Percentiles rank a stretch among this genome's conserved stretches.
phyloP scores from a whole-genome alignment of 2,329 filamentous ascomycete species.

The Sclerotinia borealis region DNA sequence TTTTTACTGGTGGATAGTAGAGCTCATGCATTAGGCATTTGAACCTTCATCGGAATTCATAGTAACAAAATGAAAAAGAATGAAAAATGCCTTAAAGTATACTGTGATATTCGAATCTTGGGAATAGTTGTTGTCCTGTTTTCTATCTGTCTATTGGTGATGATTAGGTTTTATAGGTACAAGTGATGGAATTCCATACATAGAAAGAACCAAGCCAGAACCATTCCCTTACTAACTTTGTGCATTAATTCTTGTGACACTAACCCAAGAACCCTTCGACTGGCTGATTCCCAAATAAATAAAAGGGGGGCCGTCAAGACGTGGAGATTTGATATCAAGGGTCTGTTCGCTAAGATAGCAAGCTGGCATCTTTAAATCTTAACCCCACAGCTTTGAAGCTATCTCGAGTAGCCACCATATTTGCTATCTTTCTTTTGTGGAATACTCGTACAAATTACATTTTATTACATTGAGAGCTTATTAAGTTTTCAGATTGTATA shows the following conservation, averaged over 20 bases:
- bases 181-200: too few relatives aligned
- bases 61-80: background rate
- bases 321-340: background rate
- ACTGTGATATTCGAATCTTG: background rate
- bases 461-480: background rate
- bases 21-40: conserved; percentile 9
- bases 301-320: background rate
- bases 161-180: too few relatives aligned
- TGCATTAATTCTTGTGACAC: too few relatives aligned
- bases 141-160: background rate
- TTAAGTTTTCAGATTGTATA: background rate
- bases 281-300: background rate
- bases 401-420: background rate
- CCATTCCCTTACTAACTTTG: too few relatives aligned
- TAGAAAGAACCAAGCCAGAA: too few relatives aligned
- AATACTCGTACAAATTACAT: too few relatives aligned
- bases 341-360: conserved; percentile 16
- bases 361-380: conserved; percentile 22
- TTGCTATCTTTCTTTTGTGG: background rate
- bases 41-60: background rate
- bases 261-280: background rate
- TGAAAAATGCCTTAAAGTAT: background rate
- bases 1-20: background rate
- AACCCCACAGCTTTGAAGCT: conserved; percentile 10
- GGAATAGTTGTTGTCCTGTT: background rate